Percentiles rank a stretch among this genome's conserved stretches.
Conservation (phyloP, 2,329 filamentous ascomycete species). For the Anisogramma anomala region DNA sequence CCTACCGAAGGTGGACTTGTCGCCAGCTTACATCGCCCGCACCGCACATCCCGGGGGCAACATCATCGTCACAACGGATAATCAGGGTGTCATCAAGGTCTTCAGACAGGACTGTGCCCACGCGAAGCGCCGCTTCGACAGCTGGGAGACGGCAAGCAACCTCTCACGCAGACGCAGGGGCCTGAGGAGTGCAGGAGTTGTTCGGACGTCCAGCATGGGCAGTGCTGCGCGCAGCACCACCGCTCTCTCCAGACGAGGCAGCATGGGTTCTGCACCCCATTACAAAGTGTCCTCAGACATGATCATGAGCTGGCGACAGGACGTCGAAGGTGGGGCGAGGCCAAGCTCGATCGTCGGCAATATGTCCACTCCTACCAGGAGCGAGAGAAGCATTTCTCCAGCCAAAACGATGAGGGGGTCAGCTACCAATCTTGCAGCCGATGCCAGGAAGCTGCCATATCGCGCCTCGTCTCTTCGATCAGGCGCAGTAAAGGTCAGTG, state of each 20-base stretch:
- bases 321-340: conserved; percentile 33
- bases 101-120: conserved; percentile 91
- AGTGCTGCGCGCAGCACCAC: conserved; percentile 34
- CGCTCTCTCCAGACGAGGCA: conserved; percentile 37
- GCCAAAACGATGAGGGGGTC: conserved; percentile 31
- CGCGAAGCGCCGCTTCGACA: conserved; percentile 62
- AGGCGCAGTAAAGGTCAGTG: not conserved
- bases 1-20: conserved; percentile 45
- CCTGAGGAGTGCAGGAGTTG: conserved; percentile 43
- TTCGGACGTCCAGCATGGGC: conserved; percentile 44
- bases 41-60: conserved; percentile 69
- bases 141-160: conserved; percentile 65
- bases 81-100: conserved; percentile 79
- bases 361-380: conserved; percentile 29
- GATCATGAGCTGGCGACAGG: conserved; percentile 80
- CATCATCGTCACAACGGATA: conserved; percentile 86
- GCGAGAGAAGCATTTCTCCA: conserved; percentile 46
- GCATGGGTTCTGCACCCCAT: conserved; percentile 29
- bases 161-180: conserved; percentile 59
- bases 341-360: conserved; percentile 25
- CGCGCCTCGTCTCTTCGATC: conserved; percentile 19
- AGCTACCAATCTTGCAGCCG: conserved; percentile 31
- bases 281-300: conserved; percentile 48
- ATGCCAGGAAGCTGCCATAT: conserved; percentile 35
- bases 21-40: conserved; percentile 65